These are phyloP conservation scores for Mortierella sp. DNA, from an alignment of 371 early-diverging fungal genomes.

Conservation along the genomic window DNA sequence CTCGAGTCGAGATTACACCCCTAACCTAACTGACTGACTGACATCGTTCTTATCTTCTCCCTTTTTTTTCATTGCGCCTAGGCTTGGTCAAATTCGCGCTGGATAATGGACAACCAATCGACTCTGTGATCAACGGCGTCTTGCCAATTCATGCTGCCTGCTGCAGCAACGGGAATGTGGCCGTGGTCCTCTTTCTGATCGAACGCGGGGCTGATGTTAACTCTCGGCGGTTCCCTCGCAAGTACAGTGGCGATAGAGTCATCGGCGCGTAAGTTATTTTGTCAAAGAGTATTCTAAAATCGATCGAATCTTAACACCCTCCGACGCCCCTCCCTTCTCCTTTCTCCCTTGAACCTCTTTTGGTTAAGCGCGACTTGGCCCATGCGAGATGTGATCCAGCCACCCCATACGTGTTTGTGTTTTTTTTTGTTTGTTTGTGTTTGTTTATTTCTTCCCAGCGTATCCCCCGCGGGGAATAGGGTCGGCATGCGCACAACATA, in stretches of 20 bases:
- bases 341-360: neutral
- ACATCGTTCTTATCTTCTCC: too few species aligned
- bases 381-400: slow-evolving; percentile 10
- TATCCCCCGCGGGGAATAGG: neutral
- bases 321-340: neutral
- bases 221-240: slow-evolving; percentile 64
- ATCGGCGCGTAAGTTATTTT: slow-evolving; percentile 38
- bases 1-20: neutral
- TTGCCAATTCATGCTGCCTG: slow-evolving; percentile 83
- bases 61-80: slow-evolving; percentile 19
- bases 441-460: neutral
- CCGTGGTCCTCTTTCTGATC: slow-evolving; percentile 79
- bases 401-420: neutral
- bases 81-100: slow-evolving; percentile 80
- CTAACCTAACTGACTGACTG: neutral
- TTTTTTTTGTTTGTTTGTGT: neutral
- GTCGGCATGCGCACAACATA: slow-evolving; percentile 7
- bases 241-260: slow-evolving; percentile 51
- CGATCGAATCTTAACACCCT: neutral
- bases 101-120: slow-evolving; percentile 80
- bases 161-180: slow-evolving; percentile 72
- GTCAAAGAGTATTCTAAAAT: neutral
- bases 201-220: slow-evolving; percentile 83
- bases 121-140: slow-evolving; percentile 79
- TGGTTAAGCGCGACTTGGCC: slow-evolving; percentile 14